A percentile compares a stretch with the other conserved stretches of the same genome.
Evolutionary conservation across 192 early-diverging fungal species (phyloP).

Genomic region (Coemansia sp.): DNA sequence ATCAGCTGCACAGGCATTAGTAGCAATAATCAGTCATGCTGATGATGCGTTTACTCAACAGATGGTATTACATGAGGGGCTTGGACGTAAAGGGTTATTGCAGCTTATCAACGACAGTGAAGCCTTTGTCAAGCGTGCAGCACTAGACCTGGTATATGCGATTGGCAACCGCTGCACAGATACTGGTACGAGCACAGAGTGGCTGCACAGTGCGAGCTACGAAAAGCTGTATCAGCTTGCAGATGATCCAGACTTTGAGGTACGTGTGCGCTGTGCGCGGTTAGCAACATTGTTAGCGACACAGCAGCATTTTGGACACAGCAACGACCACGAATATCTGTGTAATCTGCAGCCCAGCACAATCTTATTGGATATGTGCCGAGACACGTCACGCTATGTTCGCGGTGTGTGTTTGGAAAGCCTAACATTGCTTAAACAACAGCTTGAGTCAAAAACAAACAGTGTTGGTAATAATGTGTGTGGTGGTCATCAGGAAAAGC

Average conservation of each 20-base stretch:
- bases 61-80: not conserved
- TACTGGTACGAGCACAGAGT: conserved; percentile 4
- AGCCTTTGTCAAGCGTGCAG: conserved; percentile 48
- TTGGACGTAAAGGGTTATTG: not conserved
- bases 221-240: conserved; percentile 18
- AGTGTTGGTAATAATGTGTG: not conserved
- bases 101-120: conserved; percentile 34
- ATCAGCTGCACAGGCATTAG: conserved; percentile 28
- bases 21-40: not conserved
- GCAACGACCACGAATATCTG: not conserved
- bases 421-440: conserved; percentile 15
- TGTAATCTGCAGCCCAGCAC: conserved; percentile 14
- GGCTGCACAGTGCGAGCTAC: conserved; percentile 19
- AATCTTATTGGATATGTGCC: conserved; percentile 42
- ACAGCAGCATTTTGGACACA: conserved; percentile 8
- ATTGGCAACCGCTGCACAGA: conserved; percentile 4
- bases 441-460: not conserved
- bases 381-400: conserved; percentile 52
- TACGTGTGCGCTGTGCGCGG: conserved; percentile 38
- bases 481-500: conserved; percentile 1
- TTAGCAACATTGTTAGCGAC: conserved; percentile 16
- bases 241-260: conserved; percentile 47
- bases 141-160: conserved; percentile 23
- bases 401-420: conserved; percentile 30
- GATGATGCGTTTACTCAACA: not conserved